These are phyloP conservation scores for Scedosporium dehoogii DNA, from an alignment of 2,329 filamentous ascomycete genomes.

Conservation along the genomic window DNA sequence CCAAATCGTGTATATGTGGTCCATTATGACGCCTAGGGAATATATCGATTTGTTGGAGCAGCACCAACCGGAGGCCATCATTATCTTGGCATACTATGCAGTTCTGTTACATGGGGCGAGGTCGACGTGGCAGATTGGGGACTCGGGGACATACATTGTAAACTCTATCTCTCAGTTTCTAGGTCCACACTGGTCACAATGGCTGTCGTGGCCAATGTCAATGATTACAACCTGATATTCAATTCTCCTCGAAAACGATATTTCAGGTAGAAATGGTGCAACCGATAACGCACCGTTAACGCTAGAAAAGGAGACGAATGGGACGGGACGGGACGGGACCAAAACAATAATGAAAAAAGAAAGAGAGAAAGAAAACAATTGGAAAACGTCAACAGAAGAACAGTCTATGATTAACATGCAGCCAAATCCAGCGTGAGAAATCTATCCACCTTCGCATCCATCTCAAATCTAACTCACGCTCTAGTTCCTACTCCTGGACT, in stretches of 20 bases:
- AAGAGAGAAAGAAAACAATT: no score
- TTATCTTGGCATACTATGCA: slow-evolving; percentile 18
- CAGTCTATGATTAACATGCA: no score
- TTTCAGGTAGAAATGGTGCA: no score
- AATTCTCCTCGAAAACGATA: not conserved
- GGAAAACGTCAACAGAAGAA: no score
- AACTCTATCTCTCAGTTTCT: not conserved
- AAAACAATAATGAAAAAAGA: no score
- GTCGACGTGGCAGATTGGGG: slow-evolving; percentile 19
- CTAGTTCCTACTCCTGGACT: not conserved
- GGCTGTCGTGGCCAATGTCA: slow-evolving; percentile 1
- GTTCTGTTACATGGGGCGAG: slow-evolving; percentile 17
- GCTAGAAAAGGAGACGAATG: not conserved
- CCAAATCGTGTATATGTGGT: slow-evolving; percentile 19
- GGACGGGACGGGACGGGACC: not conserved
- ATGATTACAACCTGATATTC: not conserved
- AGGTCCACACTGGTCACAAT: not conserved
- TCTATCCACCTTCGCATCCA: no score
- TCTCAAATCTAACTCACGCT: no score
- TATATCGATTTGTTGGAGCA: slow-evolving; percentile 15
- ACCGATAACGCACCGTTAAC: no score
- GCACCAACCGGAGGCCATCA: slow-evolving; percentile 15
- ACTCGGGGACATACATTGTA: slow-evolving; percentile 9
- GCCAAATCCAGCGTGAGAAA: no score
- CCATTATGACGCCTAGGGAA: slow-evolving; percentile 13